Evolutionary conservation across 2,329 filamentous ascomycete species (phyloP).

Genomic region (Calonectria pteridis): DNA sequence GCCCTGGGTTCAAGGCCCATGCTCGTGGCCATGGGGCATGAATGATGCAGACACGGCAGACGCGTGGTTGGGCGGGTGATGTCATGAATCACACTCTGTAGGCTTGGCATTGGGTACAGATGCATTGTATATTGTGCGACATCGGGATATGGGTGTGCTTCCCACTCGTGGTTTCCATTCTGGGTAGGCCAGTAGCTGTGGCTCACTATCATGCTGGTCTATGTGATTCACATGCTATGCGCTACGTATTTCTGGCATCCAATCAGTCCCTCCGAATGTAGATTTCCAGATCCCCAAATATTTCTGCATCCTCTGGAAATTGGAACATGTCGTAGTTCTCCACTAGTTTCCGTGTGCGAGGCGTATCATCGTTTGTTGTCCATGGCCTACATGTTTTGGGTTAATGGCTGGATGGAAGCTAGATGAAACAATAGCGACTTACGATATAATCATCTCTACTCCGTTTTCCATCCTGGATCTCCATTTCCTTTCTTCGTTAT

Average conservation of each 20-base stretch:
- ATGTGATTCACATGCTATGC: neutral
- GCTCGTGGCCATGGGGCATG: neutral
- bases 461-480: neutral
- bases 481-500: neutral
- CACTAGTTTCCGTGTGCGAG: constrained; percentile 9
- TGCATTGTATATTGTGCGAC: neutral
- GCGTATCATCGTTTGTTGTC: constrained; percentile 11
- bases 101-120: neutral
- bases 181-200: too few relatives aligned
- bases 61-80: neutral
- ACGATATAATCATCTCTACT: neutral
- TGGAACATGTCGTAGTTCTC: neutral
- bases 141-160: neutral
- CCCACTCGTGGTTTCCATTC: neutral
- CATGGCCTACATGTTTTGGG: neutral
- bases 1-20: neutral
- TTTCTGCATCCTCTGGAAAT: neutral
- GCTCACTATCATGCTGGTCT: too few relatives aligned
- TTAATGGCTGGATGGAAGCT: neutral
- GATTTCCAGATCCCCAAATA: neutral
- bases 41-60: too few relatives aligned
- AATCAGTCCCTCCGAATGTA: constrained; percentile 12
- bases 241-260: neutral
- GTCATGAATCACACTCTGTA: neutral
- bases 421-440: neutral